phyloP scores from a whole-genome alignment of 225 moss, liverwort and hornwort genomes.

The Neckera pumila region DNA sequence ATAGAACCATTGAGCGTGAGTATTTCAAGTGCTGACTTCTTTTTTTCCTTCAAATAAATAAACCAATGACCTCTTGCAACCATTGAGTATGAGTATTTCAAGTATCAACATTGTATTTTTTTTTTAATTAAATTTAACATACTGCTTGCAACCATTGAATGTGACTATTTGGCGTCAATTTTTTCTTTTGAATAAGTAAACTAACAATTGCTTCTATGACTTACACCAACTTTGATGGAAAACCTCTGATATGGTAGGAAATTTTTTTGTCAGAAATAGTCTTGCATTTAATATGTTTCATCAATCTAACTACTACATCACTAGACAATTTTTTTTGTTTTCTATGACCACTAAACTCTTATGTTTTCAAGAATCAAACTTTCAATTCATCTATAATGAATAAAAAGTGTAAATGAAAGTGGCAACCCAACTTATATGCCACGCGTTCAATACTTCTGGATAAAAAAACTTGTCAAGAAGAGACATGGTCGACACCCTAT shows the following conservation, averaged over 20 bases:
- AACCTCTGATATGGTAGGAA: not conserved
- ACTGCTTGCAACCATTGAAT: too few species aligned
- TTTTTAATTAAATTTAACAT: too few species aligned
- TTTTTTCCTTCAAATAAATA: not conserved
- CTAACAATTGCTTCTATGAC: not conserved
- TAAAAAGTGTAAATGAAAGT: not conserved
- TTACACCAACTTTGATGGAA: too few species aligned
- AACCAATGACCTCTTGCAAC: not conserved
- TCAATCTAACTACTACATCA: not conserved
- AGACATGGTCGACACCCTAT: fast-evolving
- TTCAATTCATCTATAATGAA: not conserved
- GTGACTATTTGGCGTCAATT: too few species aligned
- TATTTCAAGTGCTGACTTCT: not conserved
- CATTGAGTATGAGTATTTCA: not conserved
- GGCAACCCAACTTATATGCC: too few species aligned
- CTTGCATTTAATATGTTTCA: too few species aligned
- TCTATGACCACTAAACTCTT: too few species aligned
- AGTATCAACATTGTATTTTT: not conserved
- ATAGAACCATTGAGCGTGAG: fast-evolving
- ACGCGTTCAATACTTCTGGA: not conserved
- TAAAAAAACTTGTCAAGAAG: not conserved
- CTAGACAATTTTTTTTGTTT: too few species aligned
- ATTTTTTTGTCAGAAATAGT: too few species aligned
- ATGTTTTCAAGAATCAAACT: not conserved
- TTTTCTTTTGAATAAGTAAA: not conserved